A percentile compares a stretch with the other conserved stretches of the same genome.
Evolutionary conservation across 2,329 filamentous ascomycete genomes (phyloP).

Genomic region (Cadophora sp.): DNA sequence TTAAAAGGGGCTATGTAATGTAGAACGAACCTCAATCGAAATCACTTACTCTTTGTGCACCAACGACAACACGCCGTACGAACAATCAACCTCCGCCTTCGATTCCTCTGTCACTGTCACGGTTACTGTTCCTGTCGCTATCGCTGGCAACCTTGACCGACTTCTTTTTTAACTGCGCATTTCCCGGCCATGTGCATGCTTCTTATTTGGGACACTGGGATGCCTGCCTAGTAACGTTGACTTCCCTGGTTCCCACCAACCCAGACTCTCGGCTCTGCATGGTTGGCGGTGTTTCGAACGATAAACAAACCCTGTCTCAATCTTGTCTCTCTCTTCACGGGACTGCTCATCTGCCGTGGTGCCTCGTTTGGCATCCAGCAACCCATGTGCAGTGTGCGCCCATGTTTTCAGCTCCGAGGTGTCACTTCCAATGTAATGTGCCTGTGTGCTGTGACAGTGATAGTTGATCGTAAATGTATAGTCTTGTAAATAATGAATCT

Average conservation of each 20-base stretch:
- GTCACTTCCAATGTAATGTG: slow-evolving; percentile 11
- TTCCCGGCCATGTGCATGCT: slow-evolving; percentile 6
- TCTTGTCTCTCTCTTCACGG: slow-evolving; percentile 2
- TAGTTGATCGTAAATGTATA: slow-evolving; percentile 3
- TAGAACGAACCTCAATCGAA: neutral
- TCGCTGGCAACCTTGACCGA: neutral
- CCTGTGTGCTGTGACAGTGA: neutral
- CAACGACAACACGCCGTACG: slow-evolving; percentile 5
- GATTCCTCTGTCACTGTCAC: neutral
- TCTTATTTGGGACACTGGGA: slow-evolving; percentile 12
- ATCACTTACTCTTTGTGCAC: slow-evolving; percentile 4
- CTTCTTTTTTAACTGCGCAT: neutral
- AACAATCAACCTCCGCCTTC: neutral
- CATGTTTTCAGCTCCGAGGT: slow-evolving; percentile 22
- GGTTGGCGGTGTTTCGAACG: slow-evolving; percentile 12
- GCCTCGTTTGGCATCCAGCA: neutral
- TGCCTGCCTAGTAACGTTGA: slow-evolving; percentile 16
- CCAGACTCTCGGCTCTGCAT: slow-evolving; percentile 11
- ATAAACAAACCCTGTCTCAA: slow-evolving; percentile 11
- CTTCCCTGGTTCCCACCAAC: neutral
- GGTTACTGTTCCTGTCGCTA: neutral
- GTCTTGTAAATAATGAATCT: slow-evolving; percentile 10
- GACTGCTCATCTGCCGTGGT: slow-evolving; percentile 5
- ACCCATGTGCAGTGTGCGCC: neutral
- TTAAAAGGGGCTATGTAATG: slow-evolving; percentile 16